phyloP scores from a whole-genome alignment of 306 rosid genomes.

The Cicer yamashitae region DNA sequence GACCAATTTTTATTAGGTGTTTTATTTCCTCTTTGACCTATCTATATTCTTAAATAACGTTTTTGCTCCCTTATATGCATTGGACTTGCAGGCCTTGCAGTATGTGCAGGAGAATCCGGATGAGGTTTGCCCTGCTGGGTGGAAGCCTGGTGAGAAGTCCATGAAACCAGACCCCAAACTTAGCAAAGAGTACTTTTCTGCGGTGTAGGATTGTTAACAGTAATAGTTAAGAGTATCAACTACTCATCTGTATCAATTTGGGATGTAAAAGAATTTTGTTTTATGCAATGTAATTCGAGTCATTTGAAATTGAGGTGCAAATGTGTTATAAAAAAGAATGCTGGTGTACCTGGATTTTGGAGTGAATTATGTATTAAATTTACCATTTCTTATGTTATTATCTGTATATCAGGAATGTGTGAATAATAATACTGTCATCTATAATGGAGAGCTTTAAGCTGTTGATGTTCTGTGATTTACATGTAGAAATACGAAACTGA shows the following conservation, averaged over 20 bases:
- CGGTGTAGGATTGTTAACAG: constrained; percentile 54
- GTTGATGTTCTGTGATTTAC: not conserved
- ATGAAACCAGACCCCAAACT: constrained; percentile 99
- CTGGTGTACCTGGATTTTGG: constrained; percentile 39
- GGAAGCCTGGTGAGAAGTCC: constrained; percentile 99
- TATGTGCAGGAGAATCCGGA: constrained; percentile 96
- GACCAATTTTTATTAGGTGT: not conserved
- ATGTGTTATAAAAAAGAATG: constrained; percentile 24
- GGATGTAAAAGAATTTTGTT: constrained; percentile 54
- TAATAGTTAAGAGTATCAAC: constrained; percentile 28
- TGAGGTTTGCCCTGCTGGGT: constrained; percentile 99
- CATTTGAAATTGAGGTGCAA: constrained; percentile 34
- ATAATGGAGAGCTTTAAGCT: constrained; percentile 1
- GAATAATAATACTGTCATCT: constrained; percentile 20
- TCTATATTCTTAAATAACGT: constrained; percentile 9
- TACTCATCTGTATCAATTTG: constrained; percentile 49
- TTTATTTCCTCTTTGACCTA: not conserved
- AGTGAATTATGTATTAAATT: constrained; percentile 37
- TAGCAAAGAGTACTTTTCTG: constrained; percentile 93
- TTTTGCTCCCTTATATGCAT: constrained; percentile 1
- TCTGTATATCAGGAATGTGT: constrained; percentile 22
- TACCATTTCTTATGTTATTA: not conserved
- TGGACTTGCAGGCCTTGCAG: constrained; percentile 82
- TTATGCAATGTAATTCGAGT: constrained; percentile 47
- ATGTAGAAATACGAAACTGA: not conserved